Conservation (phyloP, 331 rosid genomes). For the Erythrophleum ivorense region DNA sequence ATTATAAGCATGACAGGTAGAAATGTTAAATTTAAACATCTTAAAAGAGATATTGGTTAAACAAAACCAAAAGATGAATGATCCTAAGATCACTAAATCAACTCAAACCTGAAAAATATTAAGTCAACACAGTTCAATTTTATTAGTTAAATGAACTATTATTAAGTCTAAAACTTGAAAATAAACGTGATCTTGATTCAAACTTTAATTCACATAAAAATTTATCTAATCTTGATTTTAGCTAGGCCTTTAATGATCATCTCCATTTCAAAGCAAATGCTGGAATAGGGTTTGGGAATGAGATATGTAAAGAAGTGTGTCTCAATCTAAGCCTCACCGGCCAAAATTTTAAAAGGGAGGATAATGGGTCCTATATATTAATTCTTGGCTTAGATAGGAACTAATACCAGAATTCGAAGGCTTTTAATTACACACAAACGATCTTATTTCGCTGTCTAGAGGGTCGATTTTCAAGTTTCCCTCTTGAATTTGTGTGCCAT, state of each 20-base stretch:
- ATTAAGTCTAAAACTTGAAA: not conserved
- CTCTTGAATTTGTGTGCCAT: constrained; percentile 18
- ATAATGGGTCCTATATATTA: constrained; percentile 35
- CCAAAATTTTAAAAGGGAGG: constrained; percentile 26
- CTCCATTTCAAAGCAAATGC: not conserved
- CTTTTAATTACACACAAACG: constrained; percentile 8
- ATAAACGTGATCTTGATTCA: not conserved
- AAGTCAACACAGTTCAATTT: not conserved
- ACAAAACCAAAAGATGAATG: not conserved
- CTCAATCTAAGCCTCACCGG: constrained; percentile 24
- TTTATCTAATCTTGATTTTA: not conserved
- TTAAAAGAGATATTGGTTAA: not conserved
- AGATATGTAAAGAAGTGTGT: constrained; percentile 18
- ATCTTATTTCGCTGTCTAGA: too few relatives aligned
- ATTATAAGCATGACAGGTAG: not conserved
- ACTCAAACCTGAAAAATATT: not conserved
- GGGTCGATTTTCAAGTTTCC: constrained; percentile 28
- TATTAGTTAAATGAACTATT: not conserved
- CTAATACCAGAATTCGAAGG: constrained; percentile 51
- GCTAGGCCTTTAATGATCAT: not conserved
- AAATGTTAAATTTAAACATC: not conserved
- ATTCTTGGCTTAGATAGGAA: constrained; percentile 46
- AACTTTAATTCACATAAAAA: not conserved
- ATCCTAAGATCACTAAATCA: not conserved
- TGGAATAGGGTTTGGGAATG: not conserved